These are phyloP conservation scores for Larix kaempferi DNA, from an alignment of 75 land plant genomes.

Conservation along the genomic window DNA sequence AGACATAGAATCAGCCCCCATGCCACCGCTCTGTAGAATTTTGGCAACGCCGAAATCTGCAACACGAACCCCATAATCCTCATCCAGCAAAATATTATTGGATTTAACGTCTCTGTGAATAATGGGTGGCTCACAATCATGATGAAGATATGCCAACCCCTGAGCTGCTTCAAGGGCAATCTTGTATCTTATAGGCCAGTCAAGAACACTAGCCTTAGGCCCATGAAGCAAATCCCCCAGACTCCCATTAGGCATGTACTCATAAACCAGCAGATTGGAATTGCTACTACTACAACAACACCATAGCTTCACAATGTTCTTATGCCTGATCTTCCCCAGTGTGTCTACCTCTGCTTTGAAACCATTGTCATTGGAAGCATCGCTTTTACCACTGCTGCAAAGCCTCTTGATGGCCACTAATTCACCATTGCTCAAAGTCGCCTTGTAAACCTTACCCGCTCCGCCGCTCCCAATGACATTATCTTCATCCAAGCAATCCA, in stretches of 20 bases:
- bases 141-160: constrained; percentile 79
- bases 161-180: constrained; percentile 80
- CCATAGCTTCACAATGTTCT: constrained; percentile 75
- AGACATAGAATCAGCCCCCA: constrained; percentile 59
- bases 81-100: constrained; percentile 72
- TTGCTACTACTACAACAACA: constrained; percentile 69
- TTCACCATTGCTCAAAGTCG: constrained; percentile 65
- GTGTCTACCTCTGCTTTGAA: constrained; percentile 84
- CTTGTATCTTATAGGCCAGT: constrained; percentile 60
- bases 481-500: constrained; percentile 53
- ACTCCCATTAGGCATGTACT: constrained; percentile 94
- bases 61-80: constrained; percentile 59
- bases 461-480: constrained; percentile 80
- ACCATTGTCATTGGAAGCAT: constrained; percentile 64
- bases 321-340: constrained; percentile 74
- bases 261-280: constrained; percentile 78
- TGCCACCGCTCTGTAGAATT: constrained; percentile 23
- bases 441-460: constrained; percentile 78
- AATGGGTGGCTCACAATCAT: constrained; percentile 71
- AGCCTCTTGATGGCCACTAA: constrained; percentile 76
- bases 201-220: constrained; percentile 28
- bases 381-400: constrained; percentile 19
- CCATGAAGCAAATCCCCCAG: constrained; percentile 80
- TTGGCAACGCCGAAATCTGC: constrained; percentile 90
- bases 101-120: constrained; percentile 85